These are phyloP conservation scores for Debaryomyces castellii DNA, from an alignment of 805 yeast genomes.

Conservation along the genomic window DNA sequence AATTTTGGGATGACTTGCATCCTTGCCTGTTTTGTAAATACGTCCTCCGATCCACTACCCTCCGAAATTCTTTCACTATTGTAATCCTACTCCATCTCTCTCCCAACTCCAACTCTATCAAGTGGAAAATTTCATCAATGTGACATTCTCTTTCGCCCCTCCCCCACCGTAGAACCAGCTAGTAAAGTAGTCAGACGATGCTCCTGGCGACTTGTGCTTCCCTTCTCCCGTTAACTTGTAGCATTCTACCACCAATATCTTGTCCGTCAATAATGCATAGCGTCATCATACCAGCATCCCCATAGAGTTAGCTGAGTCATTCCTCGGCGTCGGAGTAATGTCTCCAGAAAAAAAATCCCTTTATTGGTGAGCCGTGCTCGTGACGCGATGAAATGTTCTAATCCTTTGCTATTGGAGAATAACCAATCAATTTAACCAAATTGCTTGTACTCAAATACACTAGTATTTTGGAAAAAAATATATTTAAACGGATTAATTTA, in stretches of 20 bases:
- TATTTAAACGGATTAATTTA: background rate
- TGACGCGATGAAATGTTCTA: background rate
- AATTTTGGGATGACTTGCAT: background rate
- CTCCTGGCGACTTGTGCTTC: too few relatives aligned
- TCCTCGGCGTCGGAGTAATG: conserved; percentile 1
- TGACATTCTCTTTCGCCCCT: background rate
- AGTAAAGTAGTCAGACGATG: too few relatives aligned
- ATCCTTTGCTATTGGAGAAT: background rate
- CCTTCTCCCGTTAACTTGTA: background rate
- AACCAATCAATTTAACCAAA: background rate
- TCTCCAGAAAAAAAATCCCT: conserved; percentile 1
- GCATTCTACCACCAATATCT: background rate
- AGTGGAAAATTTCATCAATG: too few relatives aligned
- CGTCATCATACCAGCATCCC: conserved; percentile 1
- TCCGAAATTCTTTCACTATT: background rate
- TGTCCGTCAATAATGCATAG: background rate
- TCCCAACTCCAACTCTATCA: background rate
- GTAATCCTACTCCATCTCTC: too few relatives aligned
- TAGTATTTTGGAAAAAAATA: background rate
- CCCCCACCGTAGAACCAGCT: background rate
- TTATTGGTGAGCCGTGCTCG: background rate
- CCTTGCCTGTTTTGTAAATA: background rate
- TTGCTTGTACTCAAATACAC: background rate
- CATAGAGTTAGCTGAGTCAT: background rate
- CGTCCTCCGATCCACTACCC: background rate